A percentile compares a stretch with the other conserved stretches of the same genome.
These are phyloP conservation scores for Globisporangium radiosum DNA, from an alignment of 352 stramenopile genomes.

Conservation along the genomic window DNA sequence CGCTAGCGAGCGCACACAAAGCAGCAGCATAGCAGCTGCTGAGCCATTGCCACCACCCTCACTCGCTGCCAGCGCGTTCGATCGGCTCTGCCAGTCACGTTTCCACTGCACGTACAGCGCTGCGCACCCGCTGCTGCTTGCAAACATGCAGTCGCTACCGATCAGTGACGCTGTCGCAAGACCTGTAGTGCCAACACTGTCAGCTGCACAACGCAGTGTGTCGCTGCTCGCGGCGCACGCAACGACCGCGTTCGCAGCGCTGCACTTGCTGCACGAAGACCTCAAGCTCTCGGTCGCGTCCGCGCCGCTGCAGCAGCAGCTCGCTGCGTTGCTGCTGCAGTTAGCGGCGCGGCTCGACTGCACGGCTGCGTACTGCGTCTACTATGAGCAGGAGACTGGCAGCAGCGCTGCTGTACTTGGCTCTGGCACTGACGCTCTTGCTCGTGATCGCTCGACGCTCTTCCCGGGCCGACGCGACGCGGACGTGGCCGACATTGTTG, in stretches of 20 bases:
- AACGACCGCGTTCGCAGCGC: constrained; percentile 28
- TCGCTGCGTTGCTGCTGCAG: constrained; percentile 31
- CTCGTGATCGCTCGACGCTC: not conserved
- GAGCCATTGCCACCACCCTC: no score
- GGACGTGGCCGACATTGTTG: not conserved
- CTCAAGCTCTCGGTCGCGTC: constrained; percentile 42
- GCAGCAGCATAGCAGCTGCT: no score
- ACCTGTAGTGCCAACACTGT: not conserved
- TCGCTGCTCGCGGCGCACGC: not conserved
- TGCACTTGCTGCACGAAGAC: constrained; percentile 74
- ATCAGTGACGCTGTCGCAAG: no score
- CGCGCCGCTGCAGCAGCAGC: constrained; percentile 19
- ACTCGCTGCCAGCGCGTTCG: constrained; percentile 18
- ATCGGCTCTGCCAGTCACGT: constrained; percentile 29
- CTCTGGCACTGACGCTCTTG: no score
- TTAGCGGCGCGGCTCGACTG: constrained; percentile 27
- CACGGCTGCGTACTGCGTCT: constrained; percentile 23
- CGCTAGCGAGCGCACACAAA: not conserved
- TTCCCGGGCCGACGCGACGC: not conserved
- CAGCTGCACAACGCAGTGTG: not conserved
- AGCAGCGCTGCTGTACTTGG: not conserved
- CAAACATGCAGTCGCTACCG: not conserved
- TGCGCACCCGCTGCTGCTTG: constrained; percentile 29
- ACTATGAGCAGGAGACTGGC: constrained; percentile 49
- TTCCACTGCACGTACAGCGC: constrained; percentile 43